Evolutionary conservation across 306 rosid genomes (phyloP).

Genomic region (Casuarina equisetifolia): DNA sequence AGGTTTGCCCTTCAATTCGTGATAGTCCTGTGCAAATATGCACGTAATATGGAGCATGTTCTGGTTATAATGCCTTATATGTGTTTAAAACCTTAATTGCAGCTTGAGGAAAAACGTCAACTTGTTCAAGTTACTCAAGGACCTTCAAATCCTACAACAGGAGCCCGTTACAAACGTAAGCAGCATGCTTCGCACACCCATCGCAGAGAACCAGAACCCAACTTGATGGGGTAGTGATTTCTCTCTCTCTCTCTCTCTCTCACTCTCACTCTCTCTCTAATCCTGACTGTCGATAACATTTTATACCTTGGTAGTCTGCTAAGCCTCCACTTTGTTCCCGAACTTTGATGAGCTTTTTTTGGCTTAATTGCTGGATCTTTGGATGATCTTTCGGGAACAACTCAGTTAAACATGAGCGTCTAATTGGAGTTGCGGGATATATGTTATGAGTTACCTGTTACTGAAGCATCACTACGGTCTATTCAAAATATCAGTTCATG

Average conservation of each 20-base stretch:
- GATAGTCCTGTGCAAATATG: background rate
- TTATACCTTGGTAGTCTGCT: background rate
- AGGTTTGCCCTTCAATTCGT: slow-evolving; percentile 46
- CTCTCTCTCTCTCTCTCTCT: slow-evolving; percentile 8
- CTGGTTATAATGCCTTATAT: background rate
- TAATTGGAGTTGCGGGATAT: too few relatives aligned
- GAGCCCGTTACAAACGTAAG: slow-evolving; percentile 1
- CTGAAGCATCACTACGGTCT: background rate
- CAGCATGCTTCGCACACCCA: slow-evolving; percentile 10
- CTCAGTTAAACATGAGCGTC: too few relatives aligned
- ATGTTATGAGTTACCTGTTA: too few relatives aligned
- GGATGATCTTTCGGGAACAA: too few relatives aligned
- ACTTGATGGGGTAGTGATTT: slow-evolving; percentile 21
- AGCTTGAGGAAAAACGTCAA: slow-evolving; percentile 43
- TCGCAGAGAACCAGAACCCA: slow-evolving; percentile 20
- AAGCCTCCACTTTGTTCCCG: background rate
- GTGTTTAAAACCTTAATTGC: background rate
- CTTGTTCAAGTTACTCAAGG: slow-evolving; percentile 7
- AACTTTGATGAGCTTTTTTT: background rate
- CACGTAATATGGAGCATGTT: background rate
- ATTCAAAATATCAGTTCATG: background rate
- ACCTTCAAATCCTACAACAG: slow-evolving; percentile 6
- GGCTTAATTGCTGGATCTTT: too few relatives aligned
- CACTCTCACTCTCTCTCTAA: background rate
- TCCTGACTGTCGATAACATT: background rate